Conservation (phyloP, 345 rosid species). For the Excoecaria cochinchinensis region DNA sequence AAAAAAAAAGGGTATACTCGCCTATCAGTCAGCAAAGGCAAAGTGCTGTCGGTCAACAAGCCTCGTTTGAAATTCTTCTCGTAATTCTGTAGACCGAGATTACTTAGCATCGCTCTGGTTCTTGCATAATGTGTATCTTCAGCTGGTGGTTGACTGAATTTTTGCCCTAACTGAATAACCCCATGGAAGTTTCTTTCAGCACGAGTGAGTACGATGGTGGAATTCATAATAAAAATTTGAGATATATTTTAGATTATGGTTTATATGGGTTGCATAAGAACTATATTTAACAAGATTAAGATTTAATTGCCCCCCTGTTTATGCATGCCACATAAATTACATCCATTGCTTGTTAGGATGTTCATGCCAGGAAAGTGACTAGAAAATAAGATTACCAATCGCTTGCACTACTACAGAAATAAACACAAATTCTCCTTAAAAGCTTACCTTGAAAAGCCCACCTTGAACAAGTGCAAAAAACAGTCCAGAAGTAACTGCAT, state of each 20-base stretch:
- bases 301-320: neutral
- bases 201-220: neutral
- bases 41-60: conserved; percentile 68
- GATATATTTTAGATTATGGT: neutral
- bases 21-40: conserved; percentile 94
- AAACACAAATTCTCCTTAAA: neutral
- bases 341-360: conserved; percentile 6
- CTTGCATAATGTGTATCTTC: conserved; percentile 58
- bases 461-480: conserved; percentile 86
- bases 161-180: conserved; percentile 65
- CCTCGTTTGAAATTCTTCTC: conserved; percentile 93
- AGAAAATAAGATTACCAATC: neutral
- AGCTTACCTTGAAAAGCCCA: conserved; percentile 69
- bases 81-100: conserved; percentile 80
- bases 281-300: neutral
- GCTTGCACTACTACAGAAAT: neutral
- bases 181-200: conserved; percentile 17
- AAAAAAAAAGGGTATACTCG: conserved; percentile 22
- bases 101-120: conserved; percentile 59
- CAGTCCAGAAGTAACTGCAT: conserved; percentile 73
- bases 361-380: neutral
- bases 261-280: neutral
- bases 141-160: conserved; percentile 54
- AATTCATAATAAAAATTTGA: neutral
- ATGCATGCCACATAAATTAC: neutral